Conservation (phyloP, 768 basidiomycete genomes). For the Suillus variegatus region DNA sequence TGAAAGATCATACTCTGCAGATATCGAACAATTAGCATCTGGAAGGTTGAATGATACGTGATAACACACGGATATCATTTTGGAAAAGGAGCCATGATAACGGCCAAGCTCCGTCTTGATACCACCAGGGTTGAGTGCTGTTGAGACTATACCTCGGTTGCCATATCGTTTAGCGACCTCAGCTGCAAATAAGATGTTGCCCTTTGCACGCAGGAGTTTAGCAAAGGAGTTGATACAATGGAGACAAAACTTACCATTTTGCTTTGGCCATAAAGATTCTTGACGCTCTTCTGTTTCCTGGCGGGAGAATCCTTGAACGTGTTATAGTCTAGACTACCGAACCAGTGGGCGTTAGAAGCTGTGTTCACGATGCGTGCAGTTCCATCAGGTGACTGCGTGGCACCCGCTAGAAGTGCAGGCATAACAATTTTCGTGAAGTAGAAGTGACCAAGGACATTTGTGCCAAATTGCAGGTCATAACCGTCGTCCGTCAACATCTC, state of each 20-base stretch:
- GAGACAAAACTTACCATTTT: slow-evolving; percentile 28
- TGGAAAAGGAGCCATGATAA: neutral
- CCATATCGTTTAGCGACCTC: slow-evolving; percentile 45
- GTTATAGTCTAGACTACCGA: slow-evolving; percentile 24
- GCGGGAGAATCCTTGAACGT: slow-evolving; percentile 30
- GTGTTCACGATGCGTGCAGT: slow-evolving; percentile 38
- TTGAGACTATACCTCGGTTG: slow-evolving; percentile 45
- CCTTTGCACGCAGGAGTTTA: slow-evolving; percentile 29
- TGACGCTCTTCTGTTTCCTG: slow-evolving; percentile 7
- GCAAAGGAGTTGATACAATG: neutral
- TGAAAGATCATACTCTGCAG: slow-evolving; percentile 21
- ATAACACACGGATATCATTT: slow-evolving; percentile 14
- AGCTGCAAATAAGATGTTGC: slow-evolving; percentile 44
- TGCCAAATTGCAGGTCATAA: slow-evolving; percentile 27
- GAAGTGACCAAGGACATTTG: slow-evolving; percentile 19
- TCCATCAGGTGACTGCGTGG: slow-evolving; percentile 31
- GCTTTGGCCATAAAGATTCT: slow-evolving; percentile 29
- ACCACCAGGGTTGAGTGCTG: slow-evolving; percentile 43
- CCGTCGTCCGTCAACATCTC: slow-evolving; percentile 27
- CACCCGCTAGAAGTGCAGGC: slow-evolving; percentile 32
- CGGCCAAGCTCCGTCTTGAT: slow-evolving; percentile 28
- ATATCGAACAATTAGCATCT: neutral
- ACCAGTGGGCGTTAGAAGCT: slow-evolving; percentile 27
- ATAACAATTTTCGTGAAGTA: slow-evolving; percentile 27
- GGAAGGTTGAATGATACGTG: too few species aligned